Percentiles rank a stretch among this genome's conserved stretches.
Conservation (phyloP, 2,329 filamentous ascomycete species). For the Aspergillus novofumigatus region DNA sequence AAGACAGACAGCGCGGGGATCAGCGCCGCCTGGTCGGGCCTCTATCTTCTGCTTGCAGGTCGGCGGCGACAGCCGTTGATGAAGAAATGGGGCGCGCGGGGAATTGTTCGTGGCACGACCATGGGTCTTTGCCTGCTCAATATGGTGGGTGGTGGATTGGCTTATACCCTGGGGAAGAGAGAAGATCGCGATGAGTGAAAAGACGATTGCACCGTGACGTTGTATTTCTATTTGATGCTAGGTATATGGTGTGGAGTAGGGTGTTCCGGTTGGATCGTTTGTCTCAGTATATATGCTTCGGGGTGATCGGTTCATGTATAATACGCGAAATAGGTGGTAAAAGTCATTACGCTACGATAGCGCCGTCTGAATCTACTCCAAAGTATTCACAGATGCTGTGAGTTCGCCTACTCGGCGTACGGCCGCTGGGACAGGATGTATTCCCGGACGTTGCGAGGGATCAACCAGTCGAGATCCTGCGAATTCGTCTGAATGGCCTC, state of each 20-base stretch:
- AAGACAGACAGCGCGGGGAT: conserved; percentile 61
- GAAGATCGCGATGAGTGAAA: conserved; percentile 34
- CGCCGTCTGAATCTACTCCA: not conserved
- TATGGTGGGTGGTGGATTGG: conserved; percentile 43
- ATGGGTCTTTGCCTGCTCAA: conserved; percentile 46
- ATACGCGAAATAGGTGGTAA: not conserved
- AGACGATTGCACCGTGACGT: not conserved
- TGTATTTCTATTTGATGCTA: not conserved
- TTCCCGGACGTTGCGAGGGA: conserved; percentile 30
- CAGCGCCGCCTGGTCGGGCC: conserved; percentile 60
- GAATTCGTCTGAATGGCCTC: conserved; percentile 29
- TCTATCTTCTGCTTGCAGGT: conserved; percentile 61
- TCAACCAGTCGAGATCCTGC: conserved; percentile 32
- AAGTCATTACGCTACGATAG: not conserved
- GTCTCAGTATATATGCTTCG: not conserved
- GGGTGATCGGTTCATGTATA: not conserved
- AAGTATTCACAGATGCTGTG: not conserved
- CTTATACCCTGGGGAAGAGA: conserved; percentile 43
- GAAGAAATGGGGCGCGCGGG: conserved; percentile 44
- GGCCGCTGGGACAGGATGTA: conserved; percentile 30
- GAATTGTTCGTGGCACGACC: conserved; percentile 42
- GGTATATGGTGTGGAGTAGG: not conserved
- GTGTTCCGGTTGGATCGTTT: not conserved
- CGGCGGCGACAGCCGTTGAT: conserved; percentile 49
- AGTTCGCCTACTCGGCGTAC: conserved; percentile 20